Base-by-base conservation (phyloP, 1,139 yeast genomes). In the Candida sp. region DNA sequence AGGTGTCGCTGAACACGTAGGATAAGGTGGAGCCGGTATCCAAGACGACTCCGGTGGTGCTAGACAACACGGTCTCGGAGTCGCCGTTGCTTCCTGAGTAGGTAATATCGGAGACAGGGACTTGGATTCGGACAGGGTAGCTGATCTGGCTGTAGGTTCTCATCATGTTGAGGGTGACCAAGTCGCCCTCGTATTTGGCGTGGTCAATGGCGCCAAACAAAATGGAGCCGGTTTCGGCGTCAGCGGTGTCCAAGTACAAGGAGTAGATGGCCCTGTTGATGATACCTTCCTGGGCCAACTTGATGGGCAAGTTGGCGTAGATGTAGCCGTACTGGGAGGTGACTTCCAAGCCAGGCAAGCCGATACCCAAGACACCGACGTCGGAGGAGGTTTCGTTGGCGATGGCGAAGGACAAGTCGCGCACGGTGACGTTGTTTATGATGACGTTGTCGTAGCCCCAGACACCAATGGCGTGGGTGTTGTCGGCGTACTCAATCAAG, bases 401-500 rank as follows among this genome's bases (percentile, higher is more conserved):
- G 42, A 81, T 67, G 5, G 85, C 88, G 63, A 83, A 74, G 11
- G 83, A 77, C 57, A 84, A 71, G 49, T 67, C 60, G 0, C 70
- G 56, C n/a, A 87, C 75, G 6, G 71, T 65, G 17, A 71, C 61
- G 47, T 68, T 69, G 30, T 78, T 81, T 48, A 83, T 60, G 12
- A 51, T 53, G 28, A 82, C 73, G 46, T 62, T 63, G 56, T 81
- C 88, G 44, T 66, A 61, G 17, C 83, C 86, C 86, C 84, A 81
- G 50, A 72, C 63, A 42, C 96, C 96, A 6, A 61, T 54, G 3
- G 93, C 91, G 59, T 65, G 73, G 27, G 90, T 75, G 6, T 66
- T 63, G 64, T 89, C 96, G 32, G 86, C 93, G 60, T 90, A 90
- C 31, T 69, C 54, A 58, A 88, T 88, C 46, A 44, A 17, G 54